These are phyloP conservation scores for Nemania sp. DNA, from an alignment of 2,329 filamentous ascomycete genomes.

Conservation along the genomic window DNA sequence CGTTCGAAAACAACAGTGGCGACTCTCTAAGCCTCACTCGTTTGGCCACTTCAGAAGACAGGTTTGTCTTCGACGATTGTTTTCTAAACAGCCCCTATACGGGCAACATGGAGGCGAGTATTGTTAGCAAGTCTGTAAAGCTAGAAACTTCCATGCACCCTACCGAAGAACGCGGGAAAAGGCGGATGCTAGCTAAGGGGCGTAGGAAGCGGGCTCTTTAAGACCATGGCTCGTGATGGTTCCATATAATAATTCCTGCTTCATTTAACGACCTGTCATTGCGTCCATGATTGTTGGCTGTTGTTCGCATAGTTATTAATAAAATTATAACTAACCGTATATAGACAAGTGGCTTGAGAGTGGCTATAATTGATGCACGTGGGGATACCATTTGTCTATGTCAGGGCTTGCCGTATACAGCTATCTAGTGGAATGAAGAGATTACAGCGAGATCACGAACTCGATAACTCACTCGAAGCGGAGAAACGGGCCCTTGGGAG, in stretches of 20 bases:
- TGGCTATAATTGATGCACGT: neutral
- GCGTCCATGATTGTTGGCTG: no score
- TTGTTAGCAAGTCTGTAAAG: slow-evolving; percentile 25
- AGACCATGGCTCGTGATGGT: no score
- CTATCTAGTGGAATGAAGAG: neutral
- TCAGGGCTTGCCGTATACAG: neutral
- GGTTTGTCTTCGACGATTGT: slow-evolving; percentile 10
- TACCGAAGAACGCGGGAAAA: no score
- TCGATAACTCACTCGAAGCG: neutral
- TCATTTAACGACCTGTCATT: no score
- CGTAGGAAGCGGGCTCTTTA: no score
- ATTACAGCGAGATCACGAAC: neutral
- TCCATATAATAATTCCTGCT: no score
- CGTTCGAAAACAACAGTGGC: slow-evolving; percentile 18
- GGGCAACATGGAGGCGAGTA: slow-evolving; percentile 20
- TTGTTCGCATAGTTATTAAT: no score
- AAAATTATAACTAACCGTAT: neutral
- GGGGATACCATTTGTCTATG: no score
- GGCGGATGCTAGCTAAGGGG: no score
- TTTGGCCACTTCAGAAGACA: slow-evolving; percentile 21
- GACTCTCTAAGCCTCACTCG: slow-evolving; percentile 16
- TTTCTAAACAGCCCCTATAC: slow-evolving; percentile 32
- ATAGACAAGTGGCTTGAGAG: neutral
- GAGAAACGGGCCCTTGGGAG: neutral
- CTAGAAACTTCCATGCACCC: slow-evolving; percentile 3